Conservation (phyloP, 805 yeast genomes). For the Yamadazyma tumulicola region DNA sequence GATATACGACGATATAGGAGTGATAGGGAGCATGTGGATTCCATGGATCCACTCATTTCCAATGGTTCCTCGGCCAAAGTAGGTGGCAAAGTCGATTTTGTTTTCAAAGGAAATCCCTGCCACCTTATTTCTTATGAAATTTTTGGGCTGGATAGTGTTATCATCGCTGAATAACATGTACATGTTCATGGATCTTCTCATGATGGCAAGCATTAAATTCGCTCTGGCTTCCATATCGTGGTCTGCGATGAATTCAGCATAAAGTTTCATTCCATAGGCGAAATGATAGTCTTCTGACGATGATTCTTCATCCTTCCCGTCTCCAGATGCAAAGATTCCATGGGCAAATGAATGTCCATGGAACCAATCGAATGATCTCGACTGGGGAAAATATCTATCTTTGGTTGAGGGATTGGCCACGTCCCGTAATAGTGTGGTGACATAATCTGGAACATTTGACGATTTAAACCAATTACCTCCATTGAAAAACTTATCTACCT, state of each 20-base stretch:
- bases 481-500: constrained; percentile 42
- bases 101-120: constrained; percentile 74
- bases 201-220: constrained; percentile 57
- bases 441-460: constrained; percentile 45
- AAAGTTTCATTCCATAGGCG: constrained; percentile 62
- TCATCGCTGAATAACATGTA: constrained; percentile 54
- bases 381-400: constrained; percentile 62
- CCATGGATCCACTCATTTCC: constrained; percentile 68
- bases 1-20: constrained; percentile 62
- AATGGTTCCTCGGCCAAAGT: constrained; percentile 62
- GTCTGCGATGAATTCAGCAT: constrained; percentile 58
- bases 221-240: constrained; percentile 50
- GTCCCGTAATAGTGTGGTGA: constrained; percentile 59
- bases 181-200: constrained; percentile 50
- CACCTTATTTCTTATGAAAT: constrained; percentile 60
- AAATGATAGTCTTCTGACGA: constrained; percentile 74
- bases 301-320: constrained; percentile 75
- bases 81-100: constrained; percentile 69
- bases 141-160: constrained; percentile 53
- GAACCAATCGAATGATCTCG: constrained; percentile 69
- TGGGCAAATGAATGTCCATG: constrained; percentile 80
- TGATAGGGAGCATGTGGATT: constrained; percentile 73
- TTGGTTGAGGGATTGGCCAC: constrained; percentile 54
- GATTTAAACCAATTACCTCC: constrained; percentile 27
- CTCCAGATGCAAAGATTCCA: constrained; percentile 66